Evolutionary conservation across 1,284 basidiomycete species (phyloP).

Genomic region (Melanopsichium pennsylvanicum): DNA sequence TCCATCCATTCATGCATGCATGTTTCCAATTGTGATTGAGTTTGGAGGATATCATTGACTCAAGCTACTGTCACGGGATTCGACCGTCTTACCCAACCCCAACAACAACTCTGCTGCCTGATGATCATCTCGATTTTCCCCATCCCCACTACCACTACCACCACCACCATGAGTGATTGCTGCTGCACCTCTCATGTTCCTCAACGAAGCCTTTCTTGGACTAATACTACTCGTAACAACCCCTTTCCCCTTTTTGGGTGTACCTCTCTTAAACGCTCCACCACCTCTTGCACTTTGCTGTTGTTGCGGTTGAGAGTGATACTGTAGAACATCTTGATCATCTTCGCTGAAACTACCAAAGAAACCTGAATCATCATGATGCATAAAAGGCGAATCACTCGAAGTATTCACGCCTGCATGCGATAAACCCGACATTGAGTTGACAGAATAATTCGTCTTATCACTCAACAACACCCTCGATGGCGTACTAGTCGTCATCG

Average conservation of each 20-base stretch:
- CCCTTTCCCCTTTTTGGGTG: neutral
- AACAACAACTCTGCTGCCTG: conserved; percentile 54
- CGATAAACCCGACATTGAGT: too few relatives aligned
- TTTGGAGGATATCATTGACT: conserved; percentile 18
- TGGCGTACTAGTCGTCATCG: conserved; percentile 21
- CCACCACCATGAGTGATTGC: too few relatives aligned
- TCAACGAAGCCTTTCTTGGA: conserved; percentile 25
- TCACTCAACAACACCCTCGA: conserved; percentile 35
- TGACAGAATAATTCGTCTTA: conserved; percentile 23
- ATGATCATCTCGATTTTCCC: conserved; percentile 30
- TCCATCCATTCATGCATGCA: too few relatives aligned
- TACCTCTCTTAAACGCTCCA: too few relatives aligned
- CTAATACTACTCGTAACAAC: too few relatives aligned
- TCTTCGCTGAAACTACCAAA: conserved; percentile 42
- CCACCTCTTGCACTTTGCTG: neutral
- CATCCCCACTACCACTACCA: too few relatives aligned
- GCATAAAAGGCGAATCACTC: conserved; percentile 21
- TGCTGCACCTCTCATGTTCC: too few relatives aligned
- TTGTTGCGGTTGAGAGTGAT: too few relatives aligned
- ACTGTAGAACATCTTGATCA: conserved; percentile 1
- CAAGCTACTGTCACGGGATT: conserved; percentile 16
- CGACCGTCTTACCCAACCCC: conserved; percentile 41
- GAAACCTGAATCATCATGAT: conserved; percentile 57
- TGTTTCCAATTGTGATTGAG: too few relatives aligned
- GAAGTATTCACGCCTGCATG: too few relatives aligned